Base-by-base conservation (phyloP, 805 yeast genomes). In the Barnettozyma botsteinii region DNA sequence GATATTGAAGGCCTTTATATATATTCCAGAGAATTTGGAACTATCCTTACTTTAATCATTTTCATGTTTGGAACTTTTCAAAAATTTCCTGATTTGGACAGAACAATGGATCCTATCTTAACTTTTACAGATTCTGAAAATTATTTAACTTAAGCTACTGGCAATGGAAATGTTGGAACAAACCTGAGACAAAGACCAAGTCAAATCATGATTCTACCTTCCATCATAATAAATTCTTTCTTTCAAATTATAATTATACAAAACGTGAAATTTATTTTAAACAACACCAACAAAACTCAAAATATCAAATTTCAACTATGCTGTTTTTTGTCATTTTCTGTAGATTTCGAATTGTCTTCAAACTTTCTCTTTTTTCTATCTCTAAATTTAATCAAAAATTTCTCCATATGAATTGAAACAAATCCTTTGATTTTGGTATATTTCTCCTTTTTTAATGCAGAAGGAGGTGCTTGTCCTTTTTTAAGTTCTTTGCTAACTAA, bases 381-480 rank as follows among this genome's bases (percentile, higher is more conserved):
- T 33, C 70, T 59, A 46, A 66, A 69, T 53, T 75, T 78, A 21
- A 55, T 60, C 46, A 79, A 47, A 45, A 73, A 78, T 58, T 81
- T 84, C 9, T 71, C 79, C 91, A 85, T 82, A 53, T 80, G 85
- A 2, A 56, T 59, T 33, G 68, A 69, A 12, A 76, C 69, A 55
- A 83, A 91, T 22, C 57, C 68, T 58, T 82, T 81, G 21, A 88
- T 69, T 56, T 89, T 88, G 49, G 72, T 69, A 48, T 75, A 66
- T 60, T 85, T 85, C 18, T 77, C 82, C n/a, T 68, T 68, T 18
- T 73, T 74, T 30, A 85, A 66, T 42, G 79, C 81, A 12, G 52
- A 49, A 2, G 87, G 82, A 4, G 80, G 78, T 1, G 51, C 29
- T 28, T 40, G 53, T 1, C 48, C 35, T 11, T 65, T 62, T 38